Conservation (phyloP, 2,329 filamentous ascomycete genomes). For the Scedosporium minutisporum region DNA sequence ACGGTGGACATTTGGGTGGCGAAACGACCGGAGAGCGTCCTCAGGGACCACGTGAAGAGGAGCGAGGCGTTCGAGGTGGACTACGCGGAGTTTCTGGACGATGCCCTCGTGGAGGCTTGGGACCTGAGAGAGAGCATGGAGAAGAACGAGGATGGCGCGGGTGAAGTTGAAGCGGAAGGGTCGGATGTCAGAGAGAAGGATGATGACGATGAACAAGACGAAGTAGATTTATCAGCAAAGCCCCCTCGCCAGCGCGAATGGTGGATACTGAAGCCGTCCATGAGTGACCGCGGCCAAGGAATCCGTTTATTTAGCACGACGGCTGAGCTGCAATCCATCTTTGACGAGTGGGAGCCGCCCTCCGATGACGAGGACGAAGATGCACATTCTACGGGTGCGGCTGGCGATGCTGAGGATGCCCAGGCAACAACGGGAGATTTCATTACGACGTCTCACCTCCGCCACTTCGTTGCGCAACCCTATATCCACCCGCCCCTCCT, state of each 20-base stretch:
- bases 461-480: constrained; percentile 91
- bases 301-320: constrained; percentile 83
- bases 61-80: constrained; percentile 87
- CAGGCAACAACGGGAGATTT: constrained; percentile 29
- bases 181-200: constrained; percentile 17
- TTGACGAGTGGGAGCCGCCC: constrained; percentile 82
- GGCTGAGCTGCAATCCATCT: constrained; percentile 74
- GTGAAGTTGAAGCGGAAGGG: constrained; percentile 10
- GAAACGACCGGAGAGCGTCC: constrained; percentile 65
- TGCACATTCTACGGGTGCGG: constrained; percentile 19
- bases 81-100: constrained; percentile 92
- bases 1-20: constrained; percentile 78
- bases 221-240: not conserved
- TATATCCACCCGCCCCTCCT: constrained; percentile 88
- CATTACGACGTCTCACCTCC: constrained; percentile 80
- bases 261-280: constrained; percentile 98
- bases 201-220: constrained; percentile 10
- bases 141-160: constrained; percentile 40
- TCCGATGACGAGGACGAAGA: constrained; percentile 51
- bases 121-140: constrained; percentile 73
- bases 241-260: constrained; percentile 51
- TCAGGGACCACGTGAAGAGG: constrained; percentile 63
- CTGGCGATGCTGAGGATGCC: constrained; percentile 20
- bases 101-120: constrained; percentile 81
- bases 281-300: constrained; percentile 93